Evolutionary conservation across 2,329 filamentous ascomycete genomes (phyloP), one percentile per base, ranked within the genome.

Genomic region (Ophiocordyceps polyrhachis-furcata): DNA sequence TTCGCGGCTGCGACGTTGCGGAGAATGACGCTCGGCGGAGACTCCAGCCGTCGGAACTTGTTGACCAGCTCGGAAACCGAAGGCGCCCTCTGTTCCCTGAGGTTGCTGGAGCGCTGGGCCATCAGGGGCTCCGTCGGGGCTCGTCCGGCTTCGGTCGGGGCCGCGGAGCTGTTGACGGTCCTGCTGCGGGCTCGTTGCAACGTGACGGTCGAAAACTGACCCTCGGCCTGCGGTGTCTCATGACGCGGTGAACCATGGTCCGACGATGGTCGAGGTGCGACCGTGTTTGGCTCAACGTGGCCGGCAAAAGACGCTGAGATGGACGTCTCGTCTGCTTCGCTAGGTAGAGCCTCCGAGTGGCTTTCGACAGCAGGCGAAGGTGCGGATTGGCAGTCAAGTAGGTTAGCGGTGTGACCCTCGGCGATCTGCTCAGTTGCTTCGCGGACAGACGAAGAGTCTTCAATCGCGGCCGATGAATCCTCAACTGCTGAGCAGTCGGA

Each of bases 31-130:
- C 42, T 47, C 25, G 47, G 47, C 37, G 41, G 20, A n/a, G 49
- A 49, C 29, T 46, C 48, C 50, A 55, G 49, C 5, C 48, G 48
- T 20, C 51, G 48, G 38, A 55, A 55, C 31, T 52, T 54, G 25
- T 44, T 52, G 20, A 55, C 53, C 7, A 55, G 50, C 40, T 54
- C 52, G 20, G 53, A 54, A 15, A 55, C 53, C 5, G 53, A 55
- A 35, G 49, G 47, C 14, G 49, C 44, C 13, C 43, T 45, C 3
- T 48, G 47, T n/a, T 35, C 41, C 13, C n/a, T 37, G 5, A 43
- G 35, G 35, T 41, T 28, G 40, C 40, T 15, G 40, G 20, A 25
- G 6, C 40, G 44, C 14, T 45, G 49, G 40, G 37, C 40, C 5
- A 43, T 21, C 6, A 35, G 40, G 3, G 38, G 29, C n/a, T 48